Percentiles rank a stretch among this genome's conserved stretches.
phyloP scores from a whole-genome alignment of 148 eudicot species.

The Chenopodium formosanum region DNA sequence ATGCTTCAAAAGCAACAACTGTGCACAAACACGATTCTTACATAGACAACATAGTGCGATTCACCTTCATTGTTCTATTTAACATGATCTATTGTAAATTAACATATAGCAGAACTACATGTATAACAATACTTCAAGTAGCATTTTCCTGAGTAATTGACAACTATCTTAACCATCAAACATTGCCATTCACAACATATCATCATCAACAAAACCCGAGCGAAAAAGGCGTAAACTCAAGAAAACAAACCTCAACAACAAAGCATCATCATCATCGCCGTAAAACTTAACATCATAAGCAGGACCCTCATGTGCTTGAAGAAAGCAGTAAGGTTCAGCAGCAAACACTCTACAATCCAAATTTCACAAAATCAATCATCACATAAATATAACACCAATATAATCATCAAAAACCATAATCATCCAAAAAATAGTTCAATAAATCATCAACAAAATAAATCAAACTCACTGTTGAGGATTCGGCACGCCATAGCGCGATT shows the following conservation, averaged over 20 bases:
- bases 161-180: background rate
- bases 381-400: slow-evolving; percentile 2
- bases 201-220: background rate
- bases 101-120: background rate
- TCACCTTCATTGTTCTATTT: background rate
- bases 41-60: background rate
- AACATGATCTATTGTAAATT: background rate
- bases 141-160: background rate
- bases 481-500: slow-evolving; percentile 29
- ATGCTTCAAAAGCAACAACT: background rate
- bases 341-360: slow-evolving; percentile 30
- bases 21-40: background rate
- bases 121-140: background rate
- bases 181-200: background rate
- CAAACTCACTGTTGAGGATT: slow-evolving; percentile 46
- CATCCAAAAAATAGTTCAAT: background rate
- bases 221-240: background rate
- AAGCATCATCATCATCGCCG: slow-evolving; percentile 49
- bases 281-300: slow-evolving; percentile 93
- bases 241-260: slow-evolving; percentile 66
- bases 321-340: slow-evolving; percentile 60
- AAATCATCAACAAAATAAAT: background rate
- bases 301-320: slow-evolving; percentile 88
- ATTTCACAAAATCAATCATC: slow-evolving; percentile 27
- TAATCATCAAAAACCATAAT: background rate